Conservation (phyloP, 2,329 filamentous ascomycete genomes). For the Dryadomyces quercivorus region DNA sequence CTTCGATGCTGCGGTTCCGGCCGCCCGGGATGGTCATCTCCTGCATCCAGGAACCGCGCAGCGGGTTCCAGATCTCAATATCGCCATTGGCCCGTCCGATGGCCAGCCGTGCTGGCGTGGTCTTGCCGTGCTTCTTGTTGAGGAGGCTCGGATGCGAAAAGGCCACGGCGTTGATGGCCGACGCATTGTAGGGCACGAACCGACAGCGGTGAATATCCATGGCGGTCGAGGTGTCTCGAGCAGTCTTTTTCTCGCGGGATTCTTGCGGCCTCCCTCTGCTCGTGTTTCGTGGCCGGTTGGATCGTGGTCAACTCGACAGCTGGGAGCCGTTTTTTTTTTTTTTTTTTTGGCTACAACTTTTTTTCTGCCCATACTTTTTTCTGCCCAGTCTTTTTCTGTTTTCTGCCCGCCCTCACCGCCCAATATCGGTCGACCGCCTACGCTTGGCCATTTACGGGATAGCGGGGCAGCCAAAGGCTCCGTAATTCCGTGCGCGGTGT, state of each 20-base stretch:
- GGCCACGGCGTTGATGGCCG: slow-evolving; percentile 85
- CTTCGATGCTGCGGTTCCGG: slow-evolving; percentile 77
- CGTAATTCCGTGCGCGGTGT: neutral
- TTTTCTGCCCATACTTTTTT: neutral
- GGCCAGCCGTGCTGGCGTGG: slow-evolving; percentile 61
- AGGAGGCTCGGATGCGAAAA: slow-evolving; percentile 64
- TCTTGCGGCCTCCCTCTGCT: neutral
- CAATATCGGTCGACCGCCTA: neutral
- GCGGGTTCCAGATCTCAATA: slow-evolving; percentile 95
- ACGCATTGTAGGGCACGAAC: slow-evolving; percentile 85
- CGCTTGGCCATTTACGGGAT: neutral
- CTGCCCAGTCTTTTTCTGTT: neutral
- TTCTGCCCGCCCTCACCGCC: neutral
- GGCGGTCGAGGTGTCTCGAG: neutral
- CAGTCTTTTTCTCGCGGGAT: too few species aligned
- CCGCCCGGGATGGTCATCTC: slow-evolving; percentile 78
- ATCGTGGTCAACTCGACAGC: too few species aligned
- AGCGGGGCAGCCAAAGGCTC: neutral
- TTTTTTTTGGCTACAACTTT: neutral
- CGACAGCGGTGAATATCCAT: slow-evolving; percentile 98
- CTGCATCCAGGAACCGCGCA: slow-evolving; percentile 73
- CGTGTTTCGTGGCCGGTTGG: neutral
- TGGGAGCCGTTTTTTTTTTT: neutral
- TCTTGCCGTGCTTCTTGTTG: slow-evolving; percentile 33
- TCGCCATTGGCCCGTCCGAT: slow-evolving; percentile 89